Evolutionary conservation across 2,329 filamentous ascomycete genomes (phyloP).

Genomic region (Coleophoma eucalyptorum): DNA sequence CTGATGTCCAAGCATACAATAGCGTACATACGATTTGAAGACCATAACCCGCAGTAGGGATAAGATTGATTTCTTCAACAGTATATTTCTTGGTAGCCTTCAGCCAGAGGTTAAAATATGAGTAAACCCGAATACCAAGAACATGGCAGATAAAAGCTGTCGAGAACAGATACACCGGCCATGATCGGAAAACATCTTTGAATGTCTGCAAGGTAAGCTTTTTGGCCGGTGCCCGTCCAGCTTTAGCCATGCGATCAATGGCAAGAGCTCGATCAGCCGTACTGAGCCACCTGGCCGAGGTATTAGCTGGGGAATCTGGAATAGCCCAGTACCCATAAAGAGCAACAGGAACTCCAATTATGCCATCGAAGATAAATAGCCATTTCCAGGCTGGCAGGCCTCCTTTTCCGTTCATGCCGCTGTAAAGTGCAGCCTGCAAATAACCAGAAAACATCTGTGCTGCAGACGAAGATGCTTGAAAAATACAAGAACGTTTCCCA

Average conservation of each 20-base stretch:
- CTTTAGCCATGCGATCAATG: constrained; percentile 4
- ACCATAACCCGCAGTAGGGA: constrained; percentile 6
- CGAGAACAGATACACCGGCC: constrained; percentile 21
- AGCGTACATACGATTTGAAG: constrained; percentile 3
- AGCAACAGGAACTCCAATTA: constrained; percentile 49
- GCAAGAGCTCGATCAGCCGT: constrained; percentile 37
- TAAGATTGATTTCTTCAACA: constrained; percentile 4
- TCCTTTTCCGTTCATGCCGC: constrained; percentile 29
- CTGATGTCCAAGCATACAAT: constrained; percentile 17
- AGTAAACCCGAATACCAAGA: constrained; percentile 8
- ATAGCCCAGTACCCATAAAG: constrained; percentile 44
- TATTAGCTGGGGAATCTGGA: constrained; percentile 32
- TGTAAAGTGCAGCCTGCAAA: constrained; percentile 34
- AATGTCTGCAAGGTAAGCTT: constrained; percentile 3
- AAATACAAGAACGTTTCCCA: constrained; percentile 7
- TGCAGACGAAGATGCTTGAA: constrained; percentile 3
- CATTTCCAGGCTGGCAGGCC: constrained; percentile 36
- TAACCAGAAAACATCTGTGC: constrained; percentile 34
- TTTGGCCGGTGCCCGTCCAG: constrained; percentile 2
- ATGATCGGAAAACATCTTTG: constrained; percentile 22
- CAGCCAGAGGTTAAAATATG: constrained; percentile 12
- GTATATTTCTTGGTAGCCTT: constrained; percentile 5
- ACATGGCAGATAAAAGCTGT: constrained; percentile 6
- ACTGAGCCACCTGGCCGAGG: constrained; percentile 35
- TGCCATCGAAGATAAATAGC: constrained; percentile 43